Evolutionary conservation across 352 stramenopile genomes (phyloP), one percentile per base, ranked within the genome.

Genomic region (Globisporangium emineosum): DNA sequence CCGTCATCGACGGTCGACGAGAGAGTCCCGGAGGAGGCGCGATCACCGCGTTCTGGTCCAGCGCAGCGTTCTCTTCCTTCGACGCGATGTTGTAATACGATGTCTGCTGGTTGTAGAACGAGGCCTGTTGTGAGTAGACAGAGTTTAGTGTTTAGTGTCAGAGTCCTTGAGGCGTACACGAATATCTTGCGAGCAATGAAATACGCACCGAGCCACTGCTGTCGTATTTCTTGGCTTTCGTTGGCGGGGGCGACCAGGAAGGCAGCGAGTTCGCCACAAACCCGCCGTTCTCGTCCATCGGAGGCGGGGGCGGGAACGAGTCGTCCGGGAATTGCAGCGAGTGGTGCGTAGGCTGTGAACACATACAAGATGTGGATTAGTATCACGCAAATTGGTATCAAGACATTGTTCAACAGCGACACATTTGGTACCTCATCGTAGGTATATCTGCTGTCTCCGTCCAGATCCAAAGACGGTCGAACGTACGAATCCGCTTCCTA

Each of bases 1-100:
- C 86, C 4, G 86, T 94, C 86, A 94, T 94, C 2, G 86, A 94
- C 9, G 86, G 83, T 2, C 86, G 78, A 33, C 86, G 82, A 33
- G 84, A 84, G 10, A 94, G 75, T 12, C 86, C 86, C 23, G 86
- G 86, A 2, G 86, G 86, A 3, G 85, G 85, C 2, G 79, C 71
- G 15, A 91, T 82, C 25, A 89, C 70, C 0, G 81, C 70, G 37
- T 92, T 90, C 32, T 91, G 84, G 58, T 93, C 84, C 43, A 77
- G 75, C 15, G 59, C 64, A 9, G 68, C 25, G 6, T 76, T 64
- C n/a, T 92, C 83, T 49, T 90, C 80, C 40, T 78, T 79, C 15
- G 81, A 87, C 33, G 81, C 75, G 43, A 88, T 85, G 47, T 79
- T 87, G 66, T 87, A 89, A 63, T 86, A 86, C 7, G 81, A 88